Base-by-base conservation (phyloP, 306 rosid species). In the Sicyos edulis region DNA sequence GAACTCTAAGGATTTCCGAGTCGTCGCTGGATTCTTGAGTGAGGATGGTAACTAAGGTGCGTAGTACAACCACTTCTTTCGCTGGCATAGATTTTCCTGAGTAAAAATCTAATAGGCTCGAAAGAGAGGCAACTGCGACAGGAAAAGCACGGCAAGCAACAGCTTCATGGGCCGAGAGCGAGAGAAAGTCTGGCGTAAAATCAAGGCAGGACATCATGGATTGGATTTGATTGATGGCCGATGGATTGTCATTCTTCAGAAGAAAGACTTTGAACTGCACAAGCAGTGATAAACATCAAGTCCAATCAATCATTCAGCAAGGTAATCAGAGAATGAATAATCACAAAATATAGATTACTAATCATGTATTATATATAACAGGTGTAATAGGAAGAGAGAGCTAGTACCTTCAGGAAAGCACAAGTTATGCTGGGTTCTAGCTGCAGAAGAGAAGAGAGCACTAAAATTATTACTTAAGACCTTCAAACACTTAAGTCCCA, bases 91-190 rank as follows among this genome's bases (percentile, higher is more conserved):
- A 76, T 78, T 85, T 93, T 62, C 96, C 96, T 10, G 85, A 71
- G 78, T 83, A 88, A 52, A 84, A 88, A 68, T 82, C 88, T 71
- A 93, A 87, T 80, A 88, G 83, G 74, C 71, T 83, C 29, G 91
- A 87, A 57, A 93, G 77, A 73, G 96, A 82, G 45, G 95, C 81
- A 78, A 87, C 88, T 57, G 97, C 96, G 65, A 93, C 90, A 72
- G 95, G 78, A 80, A 82, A 78, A 83, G 87, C 92, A 68, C 61
- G 90, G 86, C 92, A 90, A 59, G 98, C 98, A 83, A 93, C 86
- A 79, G 98, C 97, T 86, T 93, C 98, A 71, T 93, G 98, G 53
- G 98, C 96, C 64, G 97, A 84, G 73, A 90, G 97, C 71, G 96
- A 88, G 78, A 93, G 86, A 74, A 85, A 93, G 67, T 90, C 96